Base-by-base conservation (phyloP, 805 yeast species). In the Isabelozyma pseudorhagii region DNA sequence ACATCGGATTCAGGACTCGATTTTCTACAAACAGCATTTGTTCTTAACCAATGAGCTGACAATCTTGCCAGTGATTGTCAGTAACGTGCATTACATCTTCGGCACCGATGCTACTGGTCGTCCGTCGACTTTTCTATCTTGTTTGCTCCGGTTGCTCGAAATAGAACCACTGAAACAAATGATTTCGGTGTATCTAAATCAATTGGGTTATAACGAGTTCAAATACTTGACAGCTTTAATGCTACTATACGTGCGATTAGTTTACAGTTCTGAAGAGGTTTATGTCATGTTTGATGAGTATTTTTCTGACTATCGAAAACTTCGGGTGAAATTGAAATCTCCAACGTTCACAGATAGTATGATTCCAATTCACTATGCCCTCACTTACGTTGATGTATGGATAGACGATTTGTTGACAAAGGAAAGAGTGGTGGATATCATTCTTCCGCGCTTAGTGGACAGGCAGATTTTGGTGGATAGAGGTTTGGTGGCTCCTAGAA, bases 61-160 rank as follows among this genome's bases (percentile, higher is more conserved):
- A 11, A 56, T 74, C 13, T 53, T 74, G 10, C 71, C 71, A 5
- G 62, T 71, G 13, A 60, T 72, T 4, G 62, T 60, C 9, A 52
- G 60, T 11, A 67, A 71, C 9, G 73, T 74, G 21, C 53, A 74
- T 8, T 72, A 72, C 45, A 64, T 89, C 4, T 93, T 89, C 0
- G 85, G 87, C 0, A 68, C 79, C n/a, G 80, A 78, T 46, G 69
- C 75, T 13, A 71, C 69, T 18, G 82, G 82, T 31, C 67, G 81
- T 52, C 94, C 96, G 0, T 73, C 87, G 14, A 85, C 84, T 11
- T 90, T 89, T 57, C 62, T 89, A n/a, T 84, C 96, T 60, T 74
- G 96, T 42, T 64, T 90, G 34, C 81, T 89, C 59, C 83, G 93
- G 54, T 63, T 93, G 50, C 72, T 92, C 4, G 96, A 93, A 64